Percentiles rank a stretch among this genome's conserved stretches.
phyloP scores from a whole-genome alignment of 768 basidiomycete species.

The Mycena alexandri region DNA sequence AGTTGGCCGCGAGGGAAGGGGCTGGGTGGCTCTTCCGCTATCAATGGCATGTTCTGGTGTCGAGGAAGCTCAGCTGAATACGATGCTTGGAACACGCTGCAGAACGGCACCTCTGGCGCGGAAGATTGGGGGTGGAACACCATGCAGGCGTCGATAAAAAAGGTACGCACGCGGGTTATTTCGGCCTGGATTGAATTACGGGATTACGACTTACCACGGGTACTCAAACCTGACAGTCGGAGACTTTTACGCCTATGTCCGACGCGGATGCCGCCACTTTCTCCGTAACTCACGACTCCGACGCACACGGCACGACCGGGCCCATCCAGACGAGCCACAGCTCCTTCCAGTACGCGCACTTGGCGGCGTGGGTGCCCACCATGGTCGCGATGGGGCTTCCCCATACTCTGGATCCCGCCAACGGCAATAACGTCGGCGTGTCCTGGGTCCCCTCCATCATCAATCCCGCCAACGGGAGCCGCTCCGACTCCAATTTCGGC shows the following conservation, averaged over 20 bases:
- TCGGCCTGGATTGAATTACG: too few species aligned
- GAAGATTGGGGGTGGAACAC: conserved; percentile 50
- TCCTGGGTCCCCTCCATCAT: conserved; percentile 37
- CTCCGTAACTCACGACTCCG: conserved; percentile 28
- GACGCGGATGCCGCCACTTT: conserved; percentile 29
- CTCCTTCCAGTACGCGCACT: conserved; percentile 33
- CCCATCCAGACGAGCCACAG: conserved; percentile 38
- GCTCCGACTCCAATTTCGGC: conserved; percentile 38
- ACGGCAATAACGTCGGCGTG: conserved; percentile 34
- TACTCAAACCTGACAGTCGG: conserved; percentile 13
- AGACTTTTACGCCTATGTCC: conserved; percentile 35
- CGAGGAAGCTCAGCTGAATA: conserved; percentile 43
- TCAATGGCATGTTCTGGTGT: conserved; percentile 47
- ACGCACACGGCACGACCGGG: conserved; percentile 34
- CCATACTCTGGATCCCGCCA: conserved; percentile 32
- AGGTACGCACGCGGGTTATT: conserved; percentile 25
- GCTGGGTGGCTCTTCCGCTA: conserved; percentile 44
- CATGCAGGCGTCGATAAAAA: conserved; percentile 47
- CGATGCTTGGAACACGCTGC: conserved; percentile 44
- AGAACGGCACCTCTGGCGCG: conserved; percentile 29
- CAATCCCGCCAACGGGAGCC: conserved; percentile 34
- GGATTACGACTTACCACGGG: too few species aligned
- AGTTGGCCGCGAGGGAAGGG: conserved; percentile 39
- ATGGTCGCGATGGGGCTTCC: conserved; percentile 36
- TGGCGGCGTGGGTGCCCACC: conserved; percentile 36